Conservation (phyloP, 345 rosid species). For the Lepidium africanum region DNA sequence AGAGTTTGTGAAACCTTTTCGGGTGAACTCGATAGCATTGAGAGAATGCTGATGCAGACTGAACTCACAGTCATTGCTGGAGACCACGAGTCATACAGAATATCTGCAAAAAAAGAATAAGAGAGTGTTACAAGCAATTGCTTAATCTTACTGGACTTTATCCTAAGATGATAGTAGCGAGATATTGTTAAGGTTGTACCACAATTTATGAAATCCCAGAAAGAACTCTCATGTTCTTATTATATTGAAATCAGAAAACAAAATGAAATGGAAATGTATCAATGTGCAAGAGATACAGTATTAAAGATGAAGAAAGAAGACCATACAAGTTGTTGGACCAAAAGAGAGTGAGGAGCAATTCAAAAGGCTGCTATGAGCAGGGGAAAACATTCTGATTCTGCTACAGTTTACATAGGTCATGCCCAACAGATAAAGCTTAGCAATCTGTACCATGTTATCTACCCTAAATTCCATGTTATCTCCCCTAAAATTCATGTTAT, state of each 20-base stretch:
- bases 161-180: background rate
- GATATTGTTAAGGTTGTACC: background rate
- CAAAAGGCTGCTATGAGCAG: background rate
- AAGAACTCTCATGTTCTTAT: background rate
- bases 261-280: background rate
- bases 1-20: constrained; percentile 48
- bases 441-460: no score
- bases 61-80: constrained; percentile 99
- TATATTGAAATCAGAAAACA: background rate
- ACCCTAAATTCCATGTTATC: no score
- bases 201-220: background rate
- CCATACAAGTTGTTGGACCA: background rate
- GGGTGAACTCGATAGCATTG: constrained; percentile 96
- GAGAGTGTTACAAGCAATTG: background rate
- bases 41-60: constrained; percentile 94
- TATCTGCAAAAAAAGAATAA: constrained; percentile 43
- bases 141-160: background rate
- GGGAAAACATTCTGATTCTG: background rate
- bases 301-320: background rate
- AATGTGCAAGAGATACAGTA: background rate
- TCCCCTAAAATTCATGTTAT: background rate
- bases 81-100: constrained; percentile 97
- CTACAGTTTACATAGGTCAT: background rate
- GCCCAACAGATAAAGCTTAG: no score
- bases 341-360: background rate